Conservation (phyloP, 371 early-diverging fungal genomes). For the Catenaria anguillulae region DNA sequence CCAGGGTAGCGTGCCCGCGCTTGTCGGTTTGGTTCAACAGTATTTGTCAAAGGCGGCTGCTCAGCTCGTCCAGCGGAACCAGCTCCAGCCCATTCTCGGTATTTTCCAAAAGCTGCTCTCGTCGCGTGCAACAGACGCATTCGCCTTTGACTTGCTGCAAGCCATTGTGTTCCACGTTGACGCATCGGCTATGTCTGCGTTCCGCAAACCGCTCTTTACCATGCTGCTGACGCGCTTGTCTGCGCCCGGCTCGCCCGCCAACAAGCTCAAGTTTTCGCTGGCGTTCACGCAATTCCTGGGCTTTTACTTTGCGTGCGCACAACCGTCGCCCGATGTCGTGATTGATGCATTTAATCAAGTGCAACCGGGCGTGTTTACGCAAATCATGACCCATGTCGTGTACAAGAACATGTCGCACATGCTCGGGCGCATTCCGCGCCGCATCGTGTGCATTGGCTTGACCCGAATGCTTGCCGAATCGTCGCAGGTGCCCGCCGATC, state of each 20-base stretch:
- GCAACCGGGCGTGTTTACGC: neutral
- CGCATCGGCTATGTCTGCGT: neutral
- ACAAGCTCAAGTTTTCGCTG: neutral
- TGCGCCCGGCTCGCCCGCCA: neutral
- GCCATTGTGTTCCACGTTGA: conserved; percentile 46
- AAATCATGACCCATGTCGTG: neutral
- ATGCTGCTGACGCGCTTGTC: neutral
- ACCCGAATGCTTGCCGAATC: too few relatives aligned
- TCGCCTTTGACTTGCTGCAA: conserved; percentile 64
- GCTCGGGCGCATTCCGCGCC: neutral
- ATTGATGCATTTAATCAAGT: neutral
- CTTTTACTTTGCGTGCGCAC: neutral
- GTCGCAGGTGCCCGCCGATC: too few relatives aligned
- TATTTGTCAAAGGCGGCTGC: conserved; percentile 57
- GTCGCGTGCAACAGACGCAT: conserved; percentile 66
- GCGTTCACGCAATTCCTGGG: neutral
- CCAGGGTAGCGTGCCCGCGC: conserved; percentile 78
- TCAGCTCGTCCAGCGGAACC: conserved; percentile 39
- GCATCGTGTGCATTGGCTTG: neutral
- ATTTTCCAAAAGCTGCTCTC: conserved; percentile 84
- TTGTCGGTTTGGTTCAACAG: conserved; percentile 69
- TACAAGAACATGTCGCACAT: neutral
- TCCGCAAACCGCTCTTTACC: neutral
- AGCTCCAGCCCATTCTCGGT: conserved; percentile 74
- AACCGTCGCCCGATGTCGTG: neutral